Base-by-base conservation (phyloP, 495 filamentous ascomycete genomes). In the Podospora didyma region DNA sequence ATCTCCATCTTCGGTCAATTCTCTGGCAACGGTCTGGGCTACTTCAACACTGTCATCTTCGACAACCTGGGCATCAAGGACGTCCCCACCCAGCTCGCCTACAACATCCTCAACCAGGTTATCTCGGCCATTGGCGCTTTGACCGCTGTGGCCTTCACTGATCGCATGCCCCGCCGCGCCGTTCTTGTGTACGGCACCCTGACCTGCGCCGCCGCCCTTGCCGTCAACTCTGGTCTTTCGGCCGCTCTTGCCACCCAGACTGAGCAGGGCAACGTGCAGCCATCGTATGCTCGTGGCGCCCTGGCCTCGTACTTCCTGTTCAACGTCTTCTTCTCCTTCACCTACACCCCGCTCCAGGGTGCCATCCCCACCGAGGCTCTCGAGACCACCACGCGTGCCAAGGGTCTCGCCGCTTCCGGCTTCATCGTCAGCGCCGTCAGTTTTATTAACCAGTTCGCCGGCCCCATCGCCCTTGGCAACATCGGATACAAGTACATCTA, bases 291-390 rank as follows among this genome's bases (percentile, higher is more conserved):
- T 49, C 57, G 69, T 59, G 74, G 73, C 21, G 75, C 74, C 14
- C 63, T 78, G 34, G 75, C 75, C 9, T 73, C 73, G 1, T 78
- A 78, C 65, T 81, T 81, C 62, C 64, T 86, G 2, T 86, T 85
- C 68, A 82, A 85, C 56, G 73, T 82, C 45, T 77, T 82, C 63
- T 86, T 83, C 62, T 80, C 77, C 7, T 77, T 84, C 56, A 82
- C 77, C 12, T 84, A 80, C 70, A 86, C 82, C 16, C 82, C 83
- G 11, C 73, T 86, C 23, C 74, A 83, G 21, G 79, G 76, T 54
- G 76, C 83, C 21, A 85, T 86, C 53, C 83, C 84, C 23, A 74
- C 79, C 22, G 76, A 84, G 46, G 75, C 78, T 23, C 70, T 80
- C 23, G 75, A 79, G 61, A 80, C 75, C 12, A 77, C 75, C 6